Base-by-base conservation (phyloP, 1,284 basidiomycete genomes). In the Sanghuangporus weigelae region DNA sequence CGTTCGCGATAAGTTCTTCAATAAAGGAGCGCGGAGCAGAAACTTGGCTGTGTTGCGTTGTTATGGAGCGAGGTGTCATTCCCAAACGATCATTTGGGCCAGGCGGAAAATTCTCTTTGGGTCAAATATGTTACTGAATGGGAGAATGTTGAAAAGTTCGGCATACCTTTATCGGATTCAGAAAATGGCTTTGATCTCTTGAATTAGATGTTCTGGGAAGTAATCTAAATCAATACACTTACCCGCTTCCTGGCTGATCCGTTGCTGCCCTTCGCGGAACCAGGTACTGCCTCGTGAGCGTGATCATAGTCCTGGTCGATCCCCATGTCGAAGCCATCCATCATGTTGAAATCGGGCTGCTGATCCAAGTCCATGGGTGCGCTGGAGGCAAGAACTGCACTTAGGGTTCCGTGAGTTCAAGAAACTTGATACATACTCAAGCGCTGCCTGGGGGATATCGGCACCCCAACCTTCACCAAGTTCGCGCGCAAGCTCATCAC, bases 401-500 rank as follows among this genome's bases (percentile, higher is more conserved):
- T 16, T 7, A 7, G 39, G 14, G 57, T 40, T 1, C 16, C 39
- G 21, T 7, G 10, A 40, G 3, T 26, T 19, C 38, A 48, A 36
- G 12, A 12, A 10, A 67, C 57, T 35, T 39, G 63, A 62, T 40
- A 59, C 51, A 54, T 51, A 56, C 48, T 57, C 21, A n/a, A 40
- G 70, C 14, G 56, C 42, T 35, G 39, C 11, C 36, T 48, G 55
- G 6, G 26, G 51, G 6, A 60, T 61, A 11, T 64, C 63, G 1
- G 54, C 71, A 36, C 78, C 83, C 89, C 90, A 92, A 31, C 79
- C 85, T 68, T 84, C 84, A 39, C 89, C 90, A 3, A 92, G 77
- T 68, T 92, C 90, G 66, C 78, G 79, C 3, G 85, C 87, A 31
- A 92, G 75, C 67, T 92, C 90, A 50, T 90, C 89, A 2, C 82